phyloP scores from a whole-genome alignment of 208 protist genomes.

The Leishmania gerbilli region DNA sequence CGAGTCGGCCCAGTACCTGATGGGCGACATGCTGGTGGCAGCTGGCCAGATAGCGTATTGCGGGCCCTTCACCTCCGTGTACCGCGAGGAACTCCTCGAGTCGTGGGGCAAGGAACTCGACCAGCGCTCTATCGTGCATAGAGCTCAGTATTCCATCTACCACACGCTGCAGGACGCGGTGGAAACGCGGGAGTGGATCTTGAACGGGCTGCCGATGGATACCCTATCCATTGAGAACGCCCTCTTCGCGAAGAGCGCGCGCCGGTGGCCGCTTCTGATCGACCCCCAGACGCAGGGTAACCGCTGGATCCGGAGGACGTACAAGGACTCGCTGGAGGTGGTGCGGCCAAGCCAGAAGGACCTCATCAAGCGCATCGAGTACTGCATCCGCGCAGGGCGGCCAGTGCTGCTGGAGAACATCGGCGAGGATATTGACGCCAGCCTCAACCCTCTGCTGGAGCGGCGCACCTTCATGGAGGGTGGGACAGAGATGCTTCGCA shows the following conservation, averaged over 20 bases:
- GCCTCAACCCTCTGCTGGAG: slow-evolving; percentile 95
- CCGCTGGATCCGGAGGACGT: slow-evolving; percentile 97
- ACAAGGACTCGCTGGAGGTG: slow-evolving; percentile 95
- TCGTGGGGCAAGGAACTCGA: slow-evolving; percentile 87
- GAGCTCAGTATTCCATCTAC: slow-evolving; percentile 83
- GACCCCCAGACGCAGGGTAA: slow-evolving; percentile 99
- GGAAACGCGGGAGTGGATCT: slow-evolving; percentile 92
- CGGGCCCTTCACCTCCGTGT: slow-evolving; percentile 95
- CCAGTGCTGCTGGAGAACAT: slow-evolving; percentile 98
- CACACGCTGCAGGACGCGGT: slow-evolving; percentile 96
- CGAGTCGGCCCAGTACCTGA: slow-evolving; percentile 80
- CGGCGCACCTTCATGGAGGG: slow-evolving; percentile 95
- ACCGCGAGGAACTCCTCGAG: slow-evolving; percentile 85
- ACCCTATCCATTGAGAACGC: slow-evolving; percentile 97
- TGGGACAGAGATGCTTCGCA: slow-evolving; percentile 95
- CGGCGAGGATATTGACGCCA: slow-evolving; percentile 94
- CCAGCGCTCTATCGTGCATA: slow-evolving; percentile 79
- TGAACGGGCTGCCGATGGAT: slow-evolving; percentile 97
- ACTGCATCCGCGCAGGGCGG: slow-evolving; percentile 92
- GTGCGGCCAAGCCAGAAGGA: slow-evolving; percentile 96
- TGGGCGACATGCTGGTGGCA: slow-evolving; percentile 97
- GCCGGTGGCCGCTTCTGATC: slow-evolving; percentile 98
- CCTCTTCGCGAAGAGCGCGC: slow-evolving; percentile 94
- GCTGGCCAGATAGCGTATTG: slow-evolving; percentile 96
- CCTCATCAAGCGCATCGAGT: slow-evolving; percentile 95